Percentiles rank a stretch among this genome's conserved stretches.
These are phyloP conservation scores for Candida stauntonica DNA, from an alignment of 805 yeast genomes.

Conservation along the genomic window DNA sequence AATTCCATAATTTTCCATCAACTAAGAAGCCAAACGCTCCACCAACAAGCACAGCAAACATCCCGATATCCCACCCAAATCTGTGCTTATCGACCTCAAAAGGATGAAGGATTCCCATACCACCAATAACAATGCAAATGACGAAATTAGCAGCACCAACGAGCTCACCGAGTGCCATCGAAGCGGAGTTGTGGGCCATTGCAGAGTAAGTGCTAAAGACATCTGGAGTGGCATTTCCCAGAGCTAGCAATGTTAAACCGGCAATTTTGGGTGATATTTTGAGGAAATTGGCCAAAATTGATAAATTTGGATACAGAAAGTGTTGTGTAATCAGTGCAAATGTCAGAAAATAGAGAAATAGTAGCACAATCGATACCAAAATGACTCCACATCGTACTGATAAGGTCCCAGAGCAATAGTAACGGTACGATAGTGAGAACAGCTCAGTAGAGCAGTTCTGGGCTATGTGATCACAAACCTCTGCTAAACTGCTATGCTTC, in stretches of 20 bases:
- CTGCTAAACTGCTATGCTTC: no score
- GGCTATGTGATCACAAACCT: no score
- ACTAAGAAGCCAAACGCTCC: slow-evolving; percentile 48
- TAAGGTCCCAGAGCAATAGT: slow-evolving; percentile 6
- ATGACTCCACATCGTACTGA: no score
- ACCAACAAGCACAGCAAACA: slow-evolving; percentile 49
- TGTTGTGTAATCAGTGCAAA: slow-evolving; percentile 82
- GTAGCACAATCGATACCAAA: slow-evolving; percentile 17
- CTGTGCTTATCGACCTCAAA: slow-evolving; percentile 47
- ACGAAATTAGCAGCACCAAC: slow-evolving; percentile 87
- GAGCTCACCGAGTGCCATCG: slow-evolving; percentile 86
- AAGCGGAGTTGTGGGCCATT: slow-evolving; percentile 61
- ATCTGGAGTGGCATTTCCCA: slow-evolving; percentile 94
- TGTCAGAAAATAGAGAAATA: slow-evolving; percentile 42
- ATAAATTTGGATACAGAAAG: slow-evolving; percentile 74
- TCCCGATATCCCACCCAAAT: slow-evolving; percentile 57
- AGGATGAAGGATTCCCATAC: slow-evolving; percentile 67
- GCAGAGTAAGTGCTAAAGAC: slow-evolving; percentile 82
- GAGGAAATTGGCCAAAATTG: slow-evolving; percentile 55
- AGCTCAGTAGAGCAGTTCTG: no score
- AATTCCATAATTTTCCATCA: slow-evolving; percentile 49
- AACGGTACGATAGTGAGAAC: no score
- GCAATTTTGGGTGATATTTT: slow-evolving; percentile 71
- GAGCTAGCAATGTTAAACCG: slow-evolving; percentile 82
- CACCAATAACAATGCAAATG: slow-evolving; percentile 73